Conservation (phyloP, 805 yeast species). For the Scheffersomyces coipomensis region DNA sequence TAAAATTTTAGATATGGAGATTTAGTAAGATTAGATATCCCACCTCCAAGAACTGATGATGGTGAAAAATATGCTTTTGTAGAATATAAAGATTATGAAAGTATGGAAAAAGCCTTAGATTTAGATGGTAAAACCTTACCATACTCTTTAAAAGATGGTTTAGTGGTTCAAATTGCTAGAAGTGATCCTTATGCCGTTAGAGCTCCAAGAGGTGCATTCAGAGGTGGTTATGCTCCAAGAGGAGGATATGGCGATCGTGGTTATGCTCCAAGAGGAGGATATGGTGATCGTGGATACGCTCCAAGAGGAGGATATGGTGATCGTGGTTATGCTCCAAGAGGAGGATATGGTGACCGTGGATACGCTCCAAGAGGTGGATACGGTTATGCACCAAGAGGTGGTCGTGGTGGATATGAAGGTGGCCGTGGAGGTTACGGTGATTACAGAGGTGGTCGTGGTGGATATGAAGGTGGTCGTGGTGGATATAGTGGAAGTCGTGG, state of each 20-base stretch:
- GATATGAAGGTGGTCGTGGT: constrained; percentile 9
- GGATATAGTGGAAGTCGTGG: constrained; percentile 10
- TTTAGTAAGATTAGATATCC: constrained; percentile 57
- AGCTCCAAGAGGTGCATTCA: constrained; percentile 28
- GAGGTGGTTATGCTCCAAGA: constrained; percentile 24
- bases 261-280: constrained; percentile 18
- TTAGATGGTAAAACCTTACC: constrained; percentile 46
- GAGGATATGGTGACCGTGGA: constrained; percentile 17
- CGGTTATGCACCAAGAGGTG: constrained; percentile 11
- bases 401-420: constrained; percentile 13
- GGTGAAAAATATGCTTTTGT: constrained; percentile 65
- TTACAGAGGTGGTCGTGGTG: constrained; percentile 4
- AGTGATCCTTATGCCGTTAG: constrained; percentile 49
- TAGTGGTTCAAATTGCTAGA: constrained; percentile 55
- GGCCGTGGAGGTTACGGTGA: constrained; percentile 6
- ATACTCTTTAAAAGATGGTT: constrained; percentile 37
- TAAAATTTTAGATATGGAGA: constrained; percentile 46
- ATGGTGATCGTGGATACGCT: constrained; percentile 16
- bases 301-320: constrained; percentile 19
- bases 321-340: constrained; percentile 16
- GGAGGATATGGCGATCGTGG: constrained; percentile 26
- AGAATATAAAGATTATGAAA: constrained; percentile 50
- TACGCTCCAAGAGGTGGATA: constrained; percentile 17
- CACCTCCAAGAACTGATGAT: constrained; percentile 60
- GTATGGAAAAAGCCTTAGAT: constrained; percentile 54